Base-by-base conservation (phyloP, 306 rosid genomes). In the Trifolium repens region DNA sequence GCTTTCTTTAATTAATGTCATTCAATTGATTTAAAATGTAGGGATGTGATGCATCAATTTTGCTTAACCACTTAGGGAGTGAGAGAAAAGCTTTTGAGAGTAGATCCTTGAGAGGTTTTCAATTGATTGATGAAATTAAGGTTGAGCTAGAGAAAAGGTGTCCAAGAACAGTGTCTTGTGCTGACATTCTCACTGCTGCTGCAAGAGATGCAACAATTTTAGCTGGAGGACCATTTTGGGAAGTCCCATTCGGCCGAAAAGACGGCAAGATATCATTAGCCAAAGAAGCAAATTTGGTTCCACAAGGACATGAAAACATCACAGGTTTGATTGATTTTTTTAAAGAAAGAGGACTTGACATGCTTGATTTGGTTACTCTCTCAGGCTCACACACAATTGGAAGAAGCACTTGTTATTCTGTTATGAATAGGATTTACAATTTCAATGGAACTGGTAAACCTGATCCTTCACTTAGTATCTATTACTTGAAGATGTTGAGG, bases 221-320 rank as follows among this genome's bases (percentile, higher is more conserved):
- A 1, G 94, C 92, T 0, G 97, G 96, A 42, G 98, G 96, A 1
- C 98, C 98, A 0, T 94, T 94, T 69, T 94, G 98, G 98, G 91
- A 91, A 78, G 96, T 94, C 44, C 96, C 91, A 24, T 85, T 88
- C 3, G 97, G 97, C 16, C 83, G 98, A 0, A 85, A 64, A 81
- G 98, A 94, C 8, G 98, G 98, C 0, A 82, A 57, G 30, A 39
- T 88, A 35, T 90, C 97, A 15, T 1, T 86, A 17, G 80, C 90
- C 40, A 83, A 73, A 61, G 98, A 94, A 73, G 98, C 96, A 4
- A 84, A 69, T 43, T 5, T 24, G 30, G 96, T 90, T 66, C 98
- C 98, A 14, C 94, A 94, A 3, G 96, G 98, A 62, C 90, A 81
- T 60, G 97, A 94, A 80, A 94, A 88, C 73, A 68, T 88, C 53